Conservation (phyloP, 139 green algal species). For the Chlamydomonas urium region DNA sequence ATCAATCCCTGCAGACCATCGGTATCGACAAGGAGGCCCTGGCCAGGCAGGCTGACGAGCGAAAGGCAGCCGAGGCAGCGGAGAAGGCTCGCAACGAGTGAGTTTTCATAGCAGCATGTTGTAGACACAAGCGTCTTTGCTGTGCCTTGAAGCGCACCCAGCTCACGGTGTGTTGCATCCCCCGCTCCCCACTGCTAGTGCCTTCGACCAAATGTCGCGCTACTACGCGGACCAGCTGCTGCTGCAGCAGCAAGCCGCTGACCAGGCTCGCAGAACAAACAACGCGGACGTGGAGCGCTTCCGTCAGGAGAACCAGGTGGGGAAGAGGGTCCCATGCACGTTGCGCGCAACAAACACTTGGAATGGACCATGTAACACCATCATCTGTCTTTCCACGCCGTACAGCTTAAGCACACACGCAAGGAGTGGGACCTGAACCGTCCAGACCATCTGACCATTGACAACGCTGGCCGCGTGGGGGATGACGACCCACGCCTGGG, state of each 20-base stretch:
- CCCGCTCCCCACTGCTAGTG: conserved; percentile 23
- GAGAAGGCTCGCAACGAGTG: conserved; percentile 50
- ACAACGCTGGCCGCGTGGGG: conserved; percentile 53
- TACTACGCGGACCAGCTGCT: conserved; percentile 50
- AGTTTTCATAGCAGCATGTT: conserved; percentile 16
- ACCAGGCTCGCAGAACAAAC: conserved; percentile 19
- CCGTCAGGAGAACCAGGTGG: conserved; percentile 31
- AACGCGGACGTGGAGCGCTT: conserved; percentile 41
- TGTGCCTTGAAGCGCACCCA: background rate
- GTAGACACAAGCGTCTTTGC: background rate
- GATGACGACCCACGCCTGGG: conserved; percentile 61
- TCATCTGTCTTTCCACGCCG: no score
- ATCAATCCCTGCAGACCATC: conserved; percentile 18
- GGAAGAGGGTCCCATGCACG: background rate
- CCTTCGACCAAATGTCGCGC: conserved; percentile 40
- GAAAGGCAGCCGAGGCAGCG: conserved; percentile 18
- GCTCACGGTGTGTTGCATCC: background rate
- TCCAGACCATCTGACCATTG: conserved; percentile 51
- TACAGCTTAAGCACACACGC: conserved; percentile 52
- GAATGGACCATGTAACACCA: no score
- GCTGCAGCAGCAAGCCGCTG: conserved; percentile 45
- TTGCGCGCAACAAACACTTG: background rate
- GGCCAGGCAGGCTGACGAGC: conserved; percentile 45
- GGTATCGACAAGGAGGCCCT: conserved; percentile 53
- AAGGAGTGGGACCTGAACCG: conserved; percentile 73